Conservation (phyloP, 805 yeast genomes). For the Hemisphaericaspora nanyangensis region DNA sequence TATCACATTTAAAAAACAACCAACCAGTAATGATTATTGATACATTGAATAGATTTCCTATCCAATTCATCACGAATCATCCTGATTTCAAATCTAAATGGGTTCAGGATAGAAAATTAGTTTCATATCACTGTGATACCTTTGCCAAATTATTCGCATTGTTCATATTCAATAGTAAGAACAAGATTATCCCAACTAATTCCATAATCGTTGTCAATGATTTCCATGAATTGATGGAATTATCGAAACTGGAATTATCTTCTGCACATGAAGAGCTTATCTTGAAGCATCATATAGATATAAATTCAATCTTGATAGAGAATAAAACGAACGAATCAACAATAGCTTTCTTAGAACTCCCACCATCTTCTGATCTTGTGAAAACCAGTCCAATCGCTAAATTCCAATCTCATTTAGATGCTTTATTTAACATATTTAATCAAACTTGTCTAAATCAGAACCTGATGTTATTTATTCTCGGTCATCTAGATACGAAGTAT, state of each 20-base stretch:
- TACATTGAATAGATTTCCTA: conserved; percentile 28
- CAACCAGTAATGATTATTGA: conserved; percentile 27
- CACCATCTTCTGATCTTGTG: conserved; percentile 23
- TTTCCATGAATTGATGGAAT: conserved; percentile 34
- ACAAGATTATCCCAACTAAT: conserved; percentile 6
- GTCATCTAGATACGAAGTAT: conserved; percentile 29
- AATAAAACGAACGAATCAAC: conserved; percentile 21
- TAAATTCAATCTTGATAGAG: conserved; percentile 17
- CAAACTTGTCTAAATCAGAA: conserved; percentile 18
- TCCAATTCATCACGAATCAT: conserved; percentile 18
- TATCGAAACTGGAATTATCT: conserved; percentile 30
- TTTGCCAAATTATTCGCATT: conserved; percentile 23
- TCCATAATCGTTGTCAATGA: conserved; percentile 24
- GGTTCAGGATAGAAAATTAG: conserved; percentile 10
- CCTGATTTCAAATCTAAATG: conserved; percentile 18
- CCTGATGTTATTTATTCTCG: conserved; percentile 26
- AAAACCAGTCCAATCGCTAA: conserved; percentile 27
- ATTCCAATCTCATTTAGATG: conserved; percentile 26
- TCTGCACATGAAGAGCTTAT: conserved; percentile 31
- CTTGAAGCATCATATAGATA: conserved; percentile 27
- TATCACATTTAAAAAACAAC: conserved; percentile 22
- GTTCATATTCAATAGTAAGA: conserved; percentile 8
- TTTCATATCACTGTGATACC: conserved; percentile 18
- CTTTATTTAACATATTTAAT: conserved; percentile 23
- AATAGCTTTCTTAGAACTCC: conserved; percentile 23